A percentile compares a stretch with the other conserved stretches of the same genome.
Evolutionary conservation across 2,329 filamentous ascomycete species (phyloP).

Genomic region (Chaetomium strumarium): DNA sequence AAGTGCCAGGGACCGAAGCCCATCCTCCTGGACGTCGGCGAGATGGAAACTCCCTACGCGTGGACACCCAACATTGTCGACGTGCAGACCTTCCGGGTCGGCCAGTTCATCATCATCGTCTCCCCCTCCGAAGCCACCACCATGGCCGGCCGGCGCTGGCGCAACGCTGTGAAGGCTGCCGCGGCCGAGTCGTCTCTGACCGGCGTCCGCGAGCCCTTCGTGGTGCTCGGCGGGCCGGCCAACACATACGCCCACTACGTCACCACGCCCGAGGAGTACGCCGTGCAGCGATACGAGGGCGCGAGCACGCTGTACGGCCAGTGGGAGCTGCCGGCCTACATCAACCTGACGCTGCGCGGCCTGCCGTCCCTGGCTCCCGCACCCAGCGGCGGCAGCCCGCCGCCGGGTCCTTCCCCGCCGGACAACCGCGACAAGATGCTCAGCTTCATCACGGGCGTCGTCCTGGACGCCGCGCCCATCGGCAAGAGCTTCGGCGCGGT

Average conservation of each 20-base stretch:
- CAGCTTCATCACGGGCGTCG: conserved; percentile 72
- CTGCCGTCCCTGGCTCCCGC: conserved; percentile 59
- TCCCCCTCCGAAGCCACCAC: conserved; percentile 83
- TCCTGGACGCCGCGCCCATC: conserved; percentile 61
- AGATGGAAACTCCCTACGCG: conserved; percentile 65
- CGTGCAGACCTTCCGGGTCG: conserved; percentile 74
- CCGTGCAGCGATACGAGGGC: conserved; percentile 82
- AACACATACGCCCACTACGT: conserved; percentile 67
- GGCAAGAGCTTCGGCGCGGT: conserved; percentile 67
- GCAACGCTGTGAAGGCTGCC: conserved; percentile 56
- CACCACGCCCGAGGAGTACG: conserved; percentile 43
- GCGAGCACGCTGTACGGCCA: conserved; percentile 83
- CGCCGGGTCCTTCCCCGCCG: conserved; percentile 54
- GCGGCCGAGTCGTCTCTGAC: conserved; percentile 37
- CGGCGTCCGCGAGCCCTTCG: conserved; percentile 50
- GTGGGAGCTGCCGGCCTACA: conserved; percentile 78
- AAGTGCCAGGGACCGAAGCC: conserved; percentile 77
- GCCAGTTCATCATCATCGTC: conserved; percentile 79
- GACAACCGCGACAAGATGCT: conserved; percentile 71
- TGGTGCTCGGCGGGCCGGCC: conserved; percentile 78
- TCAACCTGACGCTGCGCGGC: conserved; percentile 68
- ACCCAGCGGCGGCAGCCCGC: conserved; percentile 32
- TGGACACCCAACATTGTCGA: conserved; percentile 91
- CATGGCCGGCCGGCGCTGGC: conserved; percentile 87
- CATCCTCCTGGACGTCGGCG: conserved; percentile 79